Evolutionary conservation across 768 basidiomycete genomes (phyloP), one percentile per base, ranked within the genome.

Genomic region (Tylopilus subfusipes): DNA sequence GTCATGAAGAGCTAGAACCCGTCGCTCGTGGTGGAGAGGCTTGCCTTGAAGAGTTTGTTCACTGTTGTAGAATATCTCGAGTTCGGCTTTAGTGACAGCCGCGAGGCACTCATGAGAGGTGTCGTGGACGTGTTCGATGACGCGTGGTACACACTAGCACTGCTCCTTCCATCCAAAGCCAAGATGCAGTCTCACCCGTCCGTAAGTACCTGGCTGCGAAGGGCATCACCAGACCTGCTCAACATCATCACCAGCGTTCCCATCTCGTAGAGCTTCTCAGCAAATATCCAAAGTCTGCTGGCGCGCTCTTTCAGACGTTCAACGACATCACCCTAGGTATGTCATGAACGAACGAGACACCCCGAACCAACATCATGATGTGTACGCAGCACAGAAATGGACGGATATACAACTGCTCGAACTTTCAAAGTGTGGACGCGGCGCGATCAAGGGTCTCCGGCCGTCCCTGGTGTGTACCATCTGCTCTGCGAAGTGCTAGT

Each of bases 381-480:
- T n/a, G 36, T 56, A 25, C 47, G 14, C 36, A 91, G 89, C 82
- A 8, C 90, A 93, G 62, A 76, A 82, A 70, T 93, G 90, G 90
- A 72, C 71, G 8, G 76, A 85, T 43, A 70, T 90, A 1, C 73
- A 82, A 59, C 71, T 89, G 2, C 59, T 87, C 24, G 88, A 91
- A 43, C 75, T 92, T 0, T 71, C 73, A 29, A 63, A 64, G 4
- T 84, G 82, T 58, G 67, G 71, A 42, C 73, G 87, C 12, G 83
- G 75, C 4, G 85, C 79, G 4, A 78, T 89, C 49, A 78, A 74
- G 58, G 90, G 86, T 1, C 73, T 75, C 44, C 76, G 81, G 54
- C 79, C 79, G 9, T 74, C 79, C 22, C 75, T 75, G 19, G 85
- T 86, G 61, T 54, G 69, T 50, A 21, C 36, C 18, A 19, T 48